These are phyloP conservation scores for Turnera subulata DNA, from an alignment of 345 rosid genomes.

Conservation along the genomic window DNA sequence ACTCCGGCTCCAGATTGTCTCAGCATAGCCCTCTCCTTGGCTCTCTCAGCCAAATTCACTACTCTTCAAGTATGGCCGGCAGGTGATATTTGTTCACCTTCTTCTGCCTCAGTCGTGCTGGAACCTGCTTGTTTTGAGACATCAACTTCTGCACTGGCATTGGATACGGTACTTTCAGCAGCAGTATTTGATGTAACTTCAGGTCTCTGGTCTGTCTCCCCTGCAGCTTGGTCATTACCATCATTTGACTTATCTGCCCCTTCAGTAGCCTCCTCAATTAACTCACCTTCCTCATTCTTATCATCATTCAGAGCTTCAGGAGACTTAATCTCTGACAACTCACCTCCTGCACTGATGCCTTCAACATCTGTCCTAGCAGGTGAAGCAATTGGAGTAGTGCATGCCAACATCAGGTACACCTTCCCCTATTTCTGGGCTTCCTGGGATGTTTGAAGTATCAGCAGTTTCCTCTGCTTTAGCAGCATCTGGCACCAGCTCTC, in stretches of 20 bases:
- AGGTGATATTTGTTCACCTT: slow-evolving; percentile 46
- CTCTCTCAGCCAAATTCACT: slow-evolving; percentile 52
- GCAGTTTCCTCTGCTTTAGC: slow-evolving; percentile 51
- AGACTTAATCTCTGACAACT: slow-evolving; percentile 35
- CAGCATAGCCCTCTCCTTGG: slow-evolving; percentile 43
- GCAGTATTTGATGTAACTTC: slow-evolving; percentile 24
- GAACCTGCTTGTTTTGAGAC: slow-evolving; percentile 27
- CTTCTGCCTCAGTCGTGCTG: slow-evolving; percentile 39
- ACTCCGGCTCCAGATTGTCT: slow-evolving; percentile 47
- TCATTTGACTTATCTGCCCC: slow-evolving; percentile 53
- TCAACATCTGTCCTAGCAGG: slow-evolving; percentile 60
- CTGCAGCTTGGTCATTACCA: slow-evolving; percentile 34
- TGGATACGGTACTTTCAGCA: slow-evolving; percentile 24
- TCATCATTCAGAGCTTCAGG: slow-evolving; percentile 49
- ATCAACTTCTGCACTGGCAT: slow-evolving; percentile 24
- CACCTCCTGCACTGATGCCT: slow-evolving; percentile 30
- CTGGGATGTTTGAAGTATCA: slow-evolving; percentile 36
- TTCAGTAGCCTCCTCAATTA: slow-evolving; percentile 40
- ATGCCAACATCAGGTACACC: slow-evolving; percentile 39
- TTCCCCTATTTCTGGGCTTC: slow-evolving; percentile 55
- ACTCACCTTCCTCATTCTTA: slow-evolving; percentile 60
- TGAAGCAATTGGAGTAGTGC: slow-evolving; percentile 52
- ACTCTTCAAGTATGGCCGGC: slow-evolving; percentile 38
- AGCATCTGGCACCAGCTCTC: slow-evolving; percentile 65
- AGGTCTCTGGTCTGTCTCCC: slow-evolving; percentile 32